Conservation (phyloP, 2,329 filamentous ascomycete species). For the Botryosphaeria dothidea region DNA sequence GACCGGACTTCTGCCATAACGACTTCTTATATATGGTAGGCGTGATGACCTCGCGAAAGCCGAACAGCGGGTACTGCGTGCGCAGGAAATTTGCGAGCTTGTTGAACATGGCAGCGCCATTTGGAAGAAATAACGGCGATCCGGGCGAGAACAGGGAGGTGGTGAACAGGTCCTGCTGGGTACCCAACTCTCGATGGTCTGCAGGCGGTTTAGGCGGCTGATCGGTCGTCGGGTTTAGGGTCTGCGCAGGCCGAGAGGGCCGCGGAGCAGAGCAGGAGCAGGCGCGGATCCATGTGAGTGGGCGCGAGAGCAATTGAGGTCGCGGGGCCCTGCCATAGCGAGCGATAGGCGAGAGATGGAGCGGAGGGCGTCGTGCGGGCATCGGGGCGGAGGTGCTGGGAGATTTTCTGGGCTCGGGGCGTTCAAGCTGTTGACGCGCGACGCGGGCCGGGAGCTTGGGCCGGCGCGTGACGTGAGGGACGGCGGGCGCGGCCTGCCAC, state of each 20-base stretch:
- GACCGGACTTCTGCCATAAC: constrained; percentile 81
- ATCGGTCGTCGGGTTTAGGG: constrained; percentile 15
- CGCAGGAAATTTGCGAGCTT: constrained; percentile 79
- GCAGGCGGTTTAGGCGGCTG: constrained; percentile 40
- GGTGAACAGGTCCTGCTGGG: constrained; percentile 72
- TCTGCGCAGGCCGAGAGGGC: constrained; percentile 24
- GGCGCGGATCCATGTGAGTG: constrained; percentile 21
- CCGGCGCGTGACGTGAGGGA: constrained; percentile 5
- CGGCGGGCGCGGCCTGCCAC: not conserved
- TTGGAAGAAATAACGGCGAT: constrained; percentile 80
- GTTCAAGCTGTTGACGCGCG: not conserved
- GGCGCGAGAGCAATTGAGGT: not conserved
- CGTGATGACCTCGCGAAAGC: constrained; percentile 85
- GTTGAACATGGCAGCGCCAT: constrained; percentile 81
- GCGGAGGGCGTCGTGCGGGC: constrained; percentile 32
- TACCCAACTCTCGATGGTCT: constrained; percentile 54
- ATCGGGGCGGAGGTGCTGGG: constrained; percentile 27
- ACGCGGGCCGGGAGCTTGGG: not conserved
- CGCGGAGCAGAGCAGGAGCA: constrained; percentile 39
- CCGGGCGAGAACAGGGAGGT: constrained; percentile 80
- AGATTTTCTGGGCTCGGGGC: not conserved
- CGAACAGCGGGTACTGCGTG: constrained; percentile 80
- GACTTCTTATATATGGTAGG: constrained; percentile 89
- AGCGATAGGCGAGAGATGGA: constrained; percentile 19
- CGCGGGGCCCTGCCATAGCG: constrained; percentile 2